A percentile compares a stretch with the other conserved stretches of the same genome.
Evolutionary conservation across 2,329 filamentous ascomycete species (phyloP).

Genomic region (Fusarium scirpi): DNA sequence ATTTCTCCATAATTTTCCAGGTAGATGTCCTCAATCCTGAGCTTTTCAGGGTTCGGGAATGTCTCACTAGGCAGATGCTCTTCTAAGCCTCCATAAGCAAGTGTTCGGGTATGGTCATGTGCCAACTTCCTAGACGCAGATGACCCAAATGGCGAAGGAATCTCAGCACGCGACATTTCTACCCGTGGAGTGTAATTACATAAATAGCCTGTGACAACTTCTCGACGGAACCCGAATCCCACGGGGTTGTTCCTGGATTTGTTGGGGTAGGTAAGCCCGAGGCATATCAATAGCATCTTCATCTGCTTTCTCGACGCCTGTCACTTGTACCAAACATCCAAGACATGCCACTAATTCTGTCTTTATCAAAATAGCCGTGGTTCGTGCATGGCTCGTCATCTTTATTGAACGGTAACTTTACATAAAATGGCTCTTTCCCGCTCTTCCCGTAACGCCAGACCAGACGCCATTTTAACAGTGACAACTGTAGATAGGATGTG

Average conservation of each 20-base stretch:
- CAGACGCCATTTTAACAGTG: conserved; percentile 46
- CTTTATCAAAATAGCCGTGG: conserved; percentile 41
- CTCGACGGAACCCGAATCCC: not conserved
- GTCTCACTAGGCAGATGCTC: conserved; percentile 42
- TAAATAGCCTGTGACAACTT: not conserved
- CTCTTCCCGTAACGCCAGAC: conserved; percentile 51
- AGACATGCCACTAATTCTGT: conserved; percentile 10
- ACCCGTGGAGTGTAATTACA: conserved; percentile 10
- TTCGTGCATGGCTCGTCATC: conserved; percentile 41
- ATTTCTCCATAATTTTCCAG: conserved; percentile 17
- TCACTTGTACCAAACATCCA: not conserved
- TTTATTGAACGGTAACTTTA: conserved; percentile 45
- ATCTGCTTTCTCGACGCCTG: not conserved
- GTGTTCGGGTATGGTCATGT: conserved; percentile 42
- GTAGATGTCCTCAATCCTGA: not conserved
- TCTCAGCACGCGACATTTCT: conserved; percentile 37
- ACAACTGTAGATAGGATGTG: conserved; percentile 41
- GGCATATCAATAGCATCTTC: not conserved
- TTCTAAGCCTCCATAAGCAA: conserved; percentile 39
- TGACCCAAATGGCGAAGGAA: conserved; percentile 34
- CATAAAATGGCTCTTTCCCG: conserved; percentile 49
- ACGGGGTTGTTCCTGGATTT: not conserved
- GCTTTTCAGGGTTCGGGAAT: conserved; percentile 4
- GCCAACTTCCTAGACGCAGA: conserved; percentile 23
- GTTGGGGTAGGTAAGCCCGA: not conserved